Conservation (phyloP, 768 basidiomycete species). For the Pisolithus marmoratus region DNA sequence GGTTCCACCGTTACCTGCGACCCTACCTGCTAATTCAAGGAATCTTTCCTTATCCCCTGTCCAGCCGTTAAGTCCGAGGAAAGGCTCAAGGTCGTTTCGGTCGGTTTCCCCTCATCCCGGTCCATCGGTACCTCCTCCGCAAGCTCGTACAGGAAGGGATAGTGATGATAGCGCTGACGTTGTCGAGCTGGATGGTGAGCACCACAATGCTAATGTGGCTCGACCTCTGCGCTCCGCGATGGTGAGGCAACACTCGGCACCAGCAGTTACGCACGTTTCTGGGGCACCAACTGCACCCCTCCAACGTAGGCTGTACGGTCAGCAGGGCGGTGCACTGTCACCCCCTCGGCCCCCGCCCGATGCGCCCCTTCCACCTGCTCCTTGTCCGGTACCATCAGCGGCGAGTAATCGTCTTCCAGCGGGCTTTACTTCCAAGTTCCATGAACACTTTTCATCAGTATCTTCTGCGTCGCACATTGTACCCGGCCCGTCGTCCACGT, state of each 20-base stretch:
- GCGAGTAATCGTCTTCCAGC: constrained; percentile 9
- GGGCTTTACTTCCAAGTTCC: constrained; percentile 22
- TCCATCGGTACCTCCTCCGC: neutral
- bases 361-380: constrained; percentile 24
- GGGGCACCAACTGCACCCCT: constrained; percentile 23
- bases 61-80: constrained; percentile 12
- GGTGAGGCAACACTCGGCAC: constrained; percentile 14
- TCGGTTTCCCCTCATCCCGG: constrained; percentile 14
- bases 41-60: constrained; percentile 1
- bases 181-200: neutral
- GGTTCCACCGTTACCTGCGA: constrained; percentile 10
- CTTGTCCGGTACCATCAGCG: neutral
- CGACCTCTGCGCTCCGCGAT: constrained; percentile 2
- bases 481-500: constrained; percentile 9
- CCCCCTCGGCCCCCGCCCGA: constrained; percentile 26
- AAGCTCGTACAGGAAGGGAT: neutral
- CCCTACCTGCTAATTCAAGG: neutral
- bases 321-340: constrained; percentile 17
- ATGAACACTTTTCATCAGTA: constrained; percentile 27
- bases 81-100: constrained; percentile 13
- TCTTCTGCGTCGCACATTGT: constrained; percentile 16
- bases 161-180: neutral
- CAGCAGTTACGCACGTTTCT: constrained; percentile 1
- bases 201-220: constrained; percentile 6
- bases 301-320: constrained; percentile 21